Evolutionary conservation across 2,329 filamentous ascomycete genomes (phyloP).

Genomic region (Cordyceps fumosorosea): DNA sequence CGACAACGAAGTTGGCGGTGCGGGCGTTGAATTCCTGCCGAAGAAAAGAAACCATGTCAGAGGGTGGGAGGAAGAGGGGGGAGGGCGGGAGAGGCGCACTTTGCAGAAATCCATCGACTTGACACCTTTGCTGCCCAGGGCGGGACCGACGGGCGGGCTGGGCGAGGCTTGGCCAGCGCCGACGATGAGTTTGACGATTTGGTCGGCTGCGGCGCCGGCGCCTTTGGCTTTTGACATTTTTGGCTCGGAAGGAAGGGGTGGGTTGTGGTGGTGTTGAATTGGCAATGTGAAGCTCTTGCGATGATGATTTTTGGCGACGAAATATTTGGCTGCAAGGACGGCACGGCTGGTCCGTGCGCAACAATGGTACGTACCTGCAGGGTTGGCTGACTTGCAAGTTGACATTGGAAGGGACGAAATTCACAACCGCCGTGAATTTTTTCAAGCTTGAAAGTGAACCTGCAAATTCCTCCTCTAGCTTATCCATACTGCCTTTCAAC

Average conservation of each 20-base stretch:
- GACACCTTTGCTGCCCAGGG: conserved; percentile 92
- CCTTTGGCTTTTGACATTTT: conserved; percentile 46
- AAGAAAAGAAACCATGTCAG: conserved; percentile 13
- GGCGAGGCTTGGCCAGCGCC: conserved; percentile 92
- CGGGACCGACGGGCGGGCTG: conserved; percentile 91
- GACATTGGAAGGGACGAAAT: no score
- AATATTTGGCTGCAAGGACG: background rate
- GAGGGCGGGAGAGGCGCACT: conserved; percentile 40
- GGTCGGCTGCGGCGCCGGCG: conserved; percentile 40
- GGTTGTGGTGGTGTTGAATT: conserved; percentile 13
- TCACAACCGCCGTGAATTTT: no score
- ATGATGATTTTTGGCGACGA: background rate
- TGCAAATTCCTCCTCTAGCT: no score
- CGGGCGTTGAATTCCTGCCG: conserved; percentile 90
- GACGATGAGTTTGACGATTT: conserved; percentile 95
- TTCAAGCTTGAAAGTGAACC: no score
- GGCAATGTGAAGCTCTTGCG: background rate
- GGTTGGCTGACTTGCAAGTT: no score
- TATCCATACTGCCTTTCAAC: no score
- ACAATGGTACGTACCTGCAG: background rate
- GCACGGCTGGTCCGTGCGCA: background rate
- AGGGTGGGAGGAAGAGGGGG: background rate
- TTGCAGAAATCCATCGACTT: conserved; percentile 99
- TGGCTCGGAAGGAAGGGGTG: conserved; percentile 9
- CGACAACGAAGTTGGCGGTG: conserved; percentile 74